Evolutionary conservation across 1,139 yeast genomes (phyloP).

Genomic region (Yarrowia galli): DNA sequence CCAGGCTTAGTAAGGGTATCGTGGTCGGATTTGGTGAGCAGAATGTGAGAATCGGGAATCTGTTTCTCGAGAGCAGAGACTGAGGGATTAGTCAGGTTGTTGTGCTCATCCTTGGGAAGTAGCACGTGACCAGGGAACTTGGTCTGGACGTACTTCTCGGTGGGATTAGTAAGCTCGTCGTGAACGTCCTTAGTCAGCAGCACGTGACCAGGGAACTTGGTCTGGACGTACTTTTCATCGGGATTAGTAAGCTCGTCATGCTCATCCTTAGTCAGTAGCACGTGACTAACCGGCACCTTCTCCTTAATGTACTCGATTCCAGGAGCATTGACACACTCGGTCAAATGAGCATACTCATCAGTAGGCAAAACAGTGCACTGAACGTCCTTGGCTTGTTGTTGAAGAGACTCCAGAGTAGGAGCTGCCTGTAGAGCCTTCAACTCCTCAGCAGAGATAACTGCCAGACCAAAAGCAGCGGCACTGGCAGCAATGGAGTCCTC

Average conservation of each 20-base stretch:
- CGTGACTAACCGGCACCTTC: constrained; percentile 49
- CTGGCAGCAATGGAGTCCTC: constrained; percentile 18
- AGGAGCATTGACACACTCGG: constrained; percentile 35
- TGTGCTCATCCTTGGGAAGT: neutral
- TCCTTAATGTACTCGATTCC: constrained; percentile 7
- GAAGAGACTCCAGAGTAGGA: constrained; percentile 24
- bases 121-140: constrained; percentile 14
- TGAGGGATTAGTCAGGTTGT: neutral
- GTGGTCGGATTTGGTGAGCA: neutral
- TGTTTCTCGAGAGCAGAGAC: neutral
- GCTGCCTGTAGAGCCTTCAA: neutral
- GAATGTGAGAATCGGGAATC: neutral
- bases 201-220: constrained; percentile 3
- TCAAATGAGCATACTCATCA: constrained; percentile 17
- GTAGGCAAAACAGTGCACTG: constrained; percentile 24
- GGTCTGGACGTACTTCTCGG: neutral
- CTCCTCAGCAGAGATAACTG: neutral
- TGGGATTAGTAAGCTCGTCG: neutral
- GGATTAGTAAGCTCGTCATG: constrained; percentile 41
- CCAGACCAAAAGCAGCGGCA: constrained; percentile 36
- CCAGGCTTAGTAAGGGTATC: neutral
- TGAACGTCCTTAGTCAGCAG: constrained; percentile 46
- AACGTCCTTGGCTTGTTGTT: neutral
- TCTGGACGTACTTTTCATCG: neutral
- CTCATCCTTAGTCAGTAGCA: constrained; percentile 54